Evolutionary conservation across 108 stramenopile genomes (phyloP), one percentile per base, ranked within the genome.

Genomic region (Cyclostephanos tholiformis): DNA sequence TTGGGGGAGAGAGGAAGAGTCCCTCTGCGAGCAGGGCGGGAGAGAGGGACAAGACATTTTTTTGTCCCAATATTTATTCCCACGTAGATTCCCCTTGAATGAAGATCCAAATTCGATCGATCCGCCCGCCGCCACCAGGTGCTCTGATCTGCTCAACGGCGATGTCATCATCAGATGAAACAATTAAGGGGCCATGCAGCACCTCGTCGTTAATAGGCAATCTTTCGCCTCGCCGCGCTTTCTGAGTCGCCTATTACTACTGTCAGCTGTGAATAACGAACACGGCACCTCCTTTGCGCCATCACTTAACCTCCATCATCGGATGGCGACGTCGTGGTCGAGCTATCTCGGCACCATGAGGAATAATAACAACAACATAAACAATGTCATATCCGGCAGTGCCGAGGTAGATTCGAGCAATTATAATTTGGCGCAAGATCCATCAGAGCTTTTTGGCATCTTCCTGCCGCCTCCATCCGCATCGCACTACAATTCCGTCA

Each of bases 381-480:
- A 38, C 61, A 62, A 23, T n/a, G 19, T 19, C 36, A 62, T 62
- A 38, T 36, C 41, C 61, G 38, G 36, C 36, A 22, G 5, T 62
- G n/a, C 5, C 41, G 61, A 62, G 32, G 38, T 6, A 51, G 23
- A n/a, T 30, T 49, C 67, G 19, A 64, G 48, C 13, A 81, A 61
- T 32, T 81, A 81, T 65, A 65, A 75, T 16, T 48, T 74, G 26
- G 80, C 80, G 0, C 80, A 81, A 52, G 53, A 71, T 51, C 52
- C 68, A 8, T 55, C 73, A 0, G 80, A 81, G 39, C 53, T 81
- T 14, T 81, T 81, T 57, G 80, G 74, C 36, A 20, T 81, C 22
- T 81, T 75, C 64, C 74, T 69, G n/a, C 25, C 69, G 14, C 80
- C 80, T 26, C 80, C 80, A 2, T 69, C 65, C 59, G 0, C 29